Conservation (phyloP, 352 stramenopile genomes). For the Phytophthora litchii region DNA sequence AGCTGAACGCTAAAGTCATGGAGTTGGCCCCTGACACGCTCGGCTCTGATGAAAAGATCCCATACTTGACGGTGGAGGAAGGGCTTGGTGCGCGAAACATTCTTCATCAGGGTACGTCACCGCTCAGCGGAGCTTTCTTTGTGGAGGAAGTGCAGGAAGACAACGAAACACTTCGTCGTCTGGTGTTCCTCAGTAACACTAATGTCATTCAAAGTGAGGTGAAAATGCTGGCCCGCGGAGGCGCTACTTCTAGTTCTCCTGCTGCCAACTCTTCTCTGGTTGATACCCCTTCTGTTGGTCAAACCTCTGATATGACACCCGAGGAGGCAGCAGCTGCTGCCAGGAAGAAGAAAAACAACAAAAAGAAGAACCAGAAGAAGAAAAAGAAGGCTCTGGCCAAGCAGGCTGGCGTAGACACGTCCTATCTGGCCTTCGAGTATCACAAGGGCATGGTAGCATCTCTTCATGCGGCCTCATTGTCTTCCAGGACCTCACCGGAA, state of each 20-base stretch:
- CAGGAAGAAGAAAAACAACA: constrained; percentile 60
- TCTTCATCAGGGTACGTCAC: constrained; percentile 52
- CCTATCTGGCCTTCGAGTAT: constrained; percentile 78
- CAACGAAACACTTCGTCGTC: constrained; percentile 51
- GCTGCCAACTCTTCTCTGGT: constrained; percentile 3
- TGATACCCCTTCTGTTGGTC: constrained; percentile 9
- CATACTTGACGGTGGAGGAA: constrained; percentile 77
- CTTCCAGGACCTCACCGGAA: constrained; percentile 15
- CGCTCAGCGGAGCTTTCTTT: constrained; percentile 68
- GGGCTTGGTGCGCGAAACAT: constrained; percentile 66
- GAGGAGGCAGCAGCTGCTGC: constrained; percentile 29
- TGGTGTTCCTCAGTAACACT: constrained; percentile 76
- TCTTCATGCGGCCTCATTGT: constrained; percentile 49
- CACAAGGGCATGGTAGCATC: constrained; percentile 78
- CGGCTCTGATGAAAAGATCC: constrained; percentile 53
- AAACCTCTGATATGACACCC: constrained; percentile 28
- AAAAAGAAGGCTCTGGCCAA: constrained; percentile 41
- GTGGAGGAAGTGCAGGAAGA: constrained; percentile 73
- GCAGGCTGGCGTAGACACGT: constrained; percentile 50
- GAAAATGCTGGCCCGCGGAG: constrained; percentile 34
- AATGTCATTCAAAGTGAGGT: constrained; percentile 85
- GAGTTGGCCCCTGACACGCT: constrained; percentile 63
- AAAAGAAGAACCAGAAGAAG: constrained; percentile 73
- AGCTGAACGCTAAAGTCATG: constrained; percentile 73
- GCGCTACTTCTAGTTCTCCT: constrained; percentile 2